A percentile compares a stretch with the other conserved stretches of the same genome.
Conservation (phyloP, 1,284 basidiomycete genomes). For the Cystobasidium slooffiae region DNA sequence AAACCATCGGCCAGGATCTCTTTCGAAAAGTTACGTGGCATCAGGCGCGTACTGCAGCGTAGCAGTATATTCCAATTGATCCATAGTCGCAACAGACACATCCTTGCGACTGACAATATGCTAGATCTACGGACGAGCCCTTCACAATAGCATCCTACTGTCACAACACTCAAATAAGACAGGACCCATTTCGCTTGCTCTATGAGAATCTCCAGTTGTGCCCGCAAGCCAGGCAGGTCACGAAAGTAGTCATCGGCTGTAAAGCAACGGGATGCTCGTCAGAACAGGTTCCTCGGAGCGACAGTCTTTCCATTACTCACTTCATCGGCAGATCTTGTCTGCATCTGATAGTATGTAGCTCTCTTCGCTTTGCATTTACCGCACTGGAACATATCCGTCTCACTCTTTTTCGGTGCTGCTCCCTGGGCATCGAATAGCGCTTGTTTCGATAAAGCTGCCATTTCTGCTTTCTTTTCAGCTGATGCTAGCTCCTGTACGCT, state of each 20-base stretch:
- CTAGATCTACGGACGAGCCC: no score
- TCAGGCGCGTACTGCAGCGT: not conserved
- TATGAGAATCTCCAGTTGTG: conserved; percentile 35
- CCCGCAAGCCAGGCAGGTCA: conserved; percentile 42
- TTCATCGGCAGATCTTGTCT: conserved; percentile 92
- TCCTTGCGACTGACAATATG: no score
- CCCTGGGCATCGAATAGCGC: conserved; percentile 92
- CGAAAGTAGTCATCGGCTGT: conserved; percentile 72
- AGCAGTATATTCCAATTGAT: not conserved
- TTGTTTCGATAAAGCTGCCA: conserved; percentile 79
- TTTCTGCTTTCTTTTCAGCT: conserved; percentile 81
- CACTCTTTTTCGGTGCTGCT: conserved; percentile 79
- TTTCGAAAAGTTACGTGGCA: no score
- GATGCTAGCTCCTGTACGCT: conserved; percentile 88
- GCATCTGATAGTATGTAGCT: conserved; percentile 90
- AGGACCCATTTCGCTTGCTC: not conserved
- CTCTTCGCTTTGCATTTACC: conserved; percentile 80
- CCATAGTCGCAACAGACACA: not conserved
- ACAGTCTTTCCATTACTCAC: not conserved
- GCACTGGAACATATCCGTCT: conserved; percentile 98
- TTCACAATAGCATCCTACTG: no score
- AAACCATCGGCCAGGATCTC: no score
- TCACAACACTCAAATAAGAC: not conserved
- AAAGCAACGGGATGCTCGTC: not conserved
- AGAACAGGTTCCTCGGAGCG: not conserved